Percentiles rank a stretch among this genome's conserved stretches.
Evolutionary conservation across 2,329 filamentous ascomycete species (phyloP).

Genomic region (Cercospora beticola): DNA sequence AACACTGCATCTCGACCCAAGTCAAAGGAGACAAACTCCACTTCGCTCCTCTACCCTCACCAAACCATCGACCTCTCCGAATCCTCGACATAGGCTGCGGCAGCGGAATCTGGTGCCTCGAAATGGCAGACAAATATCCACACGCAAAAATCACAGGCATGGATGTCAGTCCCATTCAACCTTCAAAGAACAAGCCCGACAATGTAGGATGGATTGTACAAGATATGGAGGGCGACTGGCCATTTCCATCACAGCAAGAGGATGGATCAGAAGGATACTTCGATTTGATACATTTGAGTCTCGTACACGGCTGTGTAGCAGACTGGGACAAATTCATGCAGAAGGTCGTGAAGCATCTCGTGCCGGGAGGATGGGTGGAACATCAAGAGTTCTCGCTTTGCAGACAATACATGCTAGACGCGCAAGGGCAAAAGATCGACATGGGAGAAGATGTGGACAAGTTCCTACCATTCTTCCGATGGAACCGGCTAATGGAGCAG

Average conservation of each 20-base stretch:
- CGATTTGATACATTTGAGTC: conserved; percentile 27
- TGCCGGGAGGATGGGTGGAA: conserved; percentile 39
- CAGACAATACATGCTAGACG: conserved; percentile 23
- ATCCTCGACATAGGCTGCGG: conserved; percentile 30
- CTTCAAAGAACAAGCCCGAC: conserved; percentile 24
- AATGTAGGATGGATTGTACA: conserved; percentile 28
- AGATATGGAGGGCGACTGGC: conserved; percentile 28
- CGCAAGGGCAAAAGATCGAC: conserved; percentile 12
- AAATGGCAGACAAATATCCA: conserved; percentile 31
- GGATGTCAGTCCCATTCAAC: conserved; percentile 30
- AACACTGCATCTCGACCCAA: conserved; percentile 28
- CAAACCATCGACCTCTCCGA: conserved; percentile 4
- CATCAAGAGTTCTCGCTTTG: conserved; percentile 34
- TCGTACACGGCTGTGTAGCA: conserved; percentile 31
- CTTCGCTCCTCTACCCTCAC: conserved; percentile 20
- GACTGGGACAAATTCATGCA: conserved; percentile 26
- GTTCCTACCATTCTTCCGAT: conserved; percentile 21
- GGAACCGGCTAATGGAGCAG: conserved; percentile 24
- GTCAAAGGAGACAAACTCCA: conserved; percentile 23
- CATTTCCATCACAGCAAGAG: conserved; percentile 9
- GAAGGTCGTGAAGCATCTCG: conserved; percentile 24
- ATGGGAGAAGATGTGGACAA: conserved; percentile 18
- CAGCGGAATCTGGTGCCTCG: conserved; percentile 28
- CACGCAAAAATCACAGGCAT: conserved; percentile 26
- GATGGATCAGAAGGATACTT: conserved; percentile 24